A percentile compares a stretch with the other conserved stretches of the same genome.
phyloP scores from a whole-genome alignment of 1,284 basidiomycete genomes.

The Heterobasidion occidentale region DNA sequence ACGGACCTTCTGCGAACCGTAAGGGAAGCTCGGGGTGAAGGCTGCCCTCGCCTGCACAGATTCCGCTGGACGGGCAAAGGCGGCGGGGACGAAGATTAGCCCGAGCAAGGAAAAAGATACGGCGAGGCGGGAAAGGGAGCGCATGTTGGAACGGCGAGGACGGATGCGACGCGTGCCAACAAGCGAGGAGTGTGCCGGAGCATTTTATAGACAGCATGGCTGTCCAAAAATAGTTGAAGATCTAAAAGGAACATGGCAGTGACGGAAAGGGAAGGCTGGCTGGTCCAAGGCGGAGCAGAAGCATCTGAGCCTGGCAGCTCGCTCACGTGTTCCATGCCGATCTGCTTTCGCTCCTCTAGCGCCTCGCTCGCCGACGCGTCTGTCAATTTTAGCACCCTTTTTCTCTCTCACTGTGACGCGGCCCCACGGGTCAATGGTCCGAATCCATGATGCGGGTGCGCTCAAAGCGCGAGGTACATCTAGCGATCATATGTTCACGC shows the following conservation, averaged over 20 bases:
- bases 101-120: conserved; percentile 7
- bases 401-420: too few relatives aligned
- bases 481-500: too few relatives aligned
- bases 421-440: too few relatives aligned
- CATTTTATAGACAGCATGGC: not conserved
- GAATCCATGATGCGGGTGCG: too few relatives aligned
- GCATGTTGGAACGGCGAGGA: conserved; percentile 24
- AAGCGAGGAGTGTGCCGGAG: conserved; percentile 1
- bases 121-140: conserved; percentile 4
- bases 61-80: not conserved
- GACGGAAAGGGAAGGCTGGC: not conserved
- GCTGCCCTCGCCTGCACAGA: conserved; percentile 7
- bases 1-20: conserved; percentile 53
- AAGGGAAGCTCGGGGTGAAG: conserved; percentile 35
- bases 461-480: too few relatives aligned
- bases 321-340: too few relatives aligned
- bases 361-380: too few relatives aligned
- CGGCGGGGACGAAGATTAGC: conserved; percentile 6
- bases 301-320: too few relatives aligned
- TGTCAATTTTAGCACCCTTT: too few relatives aligned
- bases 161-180: not conserved
- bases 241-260: conserved; percentile 1
- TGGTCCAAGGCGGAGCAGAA: too few relatives aligned
- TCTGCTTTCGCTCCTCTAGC: too few relatives aligned
- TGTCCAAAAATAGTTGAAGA: conserved; percentile 7